Percentiles rank a stretch among this genome's conserved stretches.
phyloP scores from a whole-genome alignment of 2,329 filamentous ascomycete species.

The Fusarium circinatum region DNA sequence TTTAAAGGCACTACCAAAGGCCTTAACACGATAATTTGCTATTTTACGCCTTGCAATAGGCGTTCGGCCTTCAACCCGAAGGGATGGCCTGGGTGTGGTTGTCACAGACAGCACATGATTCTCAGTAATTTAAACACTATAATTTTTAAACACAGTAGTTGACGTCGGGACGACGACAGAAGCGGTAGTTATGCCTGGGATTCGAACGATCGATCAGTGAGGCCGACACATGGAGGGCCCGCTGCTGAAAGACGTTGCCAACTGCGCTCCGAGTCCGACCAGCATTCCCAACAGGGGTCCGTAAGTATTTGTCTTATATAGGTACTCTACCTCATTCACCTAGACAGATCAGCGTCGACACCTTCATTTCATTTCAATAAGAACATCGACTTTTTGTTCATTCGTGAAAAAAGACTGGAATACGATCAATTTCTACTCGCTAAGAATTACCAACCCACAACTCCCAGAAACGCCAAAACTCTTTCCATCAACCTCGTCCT shows the following conservation, averaged over 20 bases:
- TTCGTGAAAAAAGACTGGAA: neutral
- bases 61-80: neutral
- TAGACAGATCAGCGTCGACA: too few species aligned
- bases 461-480: conserved; percentile 26
- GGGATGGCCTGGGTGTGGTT: neutral
- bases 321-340: too few species aligned
- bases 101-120: neutral
- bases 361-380: too few species aligned
- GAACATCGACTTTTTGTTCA: too few species aligned
- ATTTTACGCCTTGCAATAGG: neutral
- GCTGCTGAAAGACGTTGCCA: neutral
- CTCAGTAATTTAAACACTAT: neutral
- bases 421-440: conserved; percentile 17
- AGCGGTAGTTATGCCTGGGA: conserved; percentile 28
- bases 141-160: neutral
- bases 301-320: neutral
- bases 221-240: neutral
- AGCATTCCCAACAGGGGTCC: neutral
- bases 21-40: neutral
- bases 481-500: conserved; percentile 4
- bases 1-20: conserved; percentile 30
- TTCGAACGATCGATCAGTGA: conserved; percentile 16
- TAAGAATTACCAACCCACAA: conserved; percentile 15
- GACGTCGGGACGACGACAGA: neutral
- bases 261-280: neutral